Conservation (phyloP, 2,329 filamentous ascomycete genomes). For the Aphanocladium album region DNA sequence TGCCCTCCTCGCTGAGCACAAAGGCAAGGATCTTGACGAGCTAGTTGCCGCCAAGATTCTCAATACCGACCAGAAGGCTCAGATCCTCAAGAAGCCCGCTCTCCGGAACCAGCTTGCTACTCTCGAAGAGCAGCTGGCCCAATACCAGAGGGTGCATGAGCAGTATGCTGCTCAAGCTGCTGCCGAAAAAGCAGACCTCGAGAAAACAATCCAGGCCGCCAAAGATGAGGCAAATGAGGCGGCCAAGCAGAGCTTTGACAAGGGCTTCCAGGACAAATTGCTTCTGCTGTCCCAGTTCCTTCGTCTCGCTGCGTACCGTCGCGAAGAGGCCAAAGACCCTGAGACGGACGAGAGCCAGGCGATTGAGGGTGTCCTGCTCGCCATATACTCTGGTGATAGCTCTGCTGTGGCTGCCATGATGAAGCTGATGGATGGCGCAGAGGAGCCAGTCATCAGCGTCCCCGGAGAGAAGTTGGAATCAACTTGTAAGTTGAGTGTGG, state of each 20-base stretch:
- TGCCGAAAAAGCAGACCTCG: constrained; percentile 54
- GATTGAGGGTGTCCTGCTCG: constrained; percentile 72
- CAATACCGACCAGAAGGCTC: constrained; percentile 74
- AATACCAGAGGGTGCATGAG: constrained; percentile 70
- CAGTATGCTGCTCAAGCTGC: constrained; percentile 61
- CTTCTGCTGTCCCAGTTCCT: constrained; percentile 74
- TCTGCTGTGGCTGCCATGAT: constrained; percentile 68
- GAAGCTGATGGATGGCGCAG: constrained; percentile 68
- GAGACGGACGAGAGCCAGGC: constrained; percentile 69
- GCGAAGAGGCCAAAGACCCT: constrained; percentile 62
- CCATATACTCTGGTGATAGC: constrained; percentile 75
- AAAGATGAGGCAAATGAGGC: constrained; percentile 50
- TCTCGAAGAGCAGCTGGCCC: constrained; percentile 66
- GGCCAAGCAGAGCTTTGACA: constrained; percentile 44
- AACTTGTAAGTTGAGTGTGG: constrained; percentile 56
- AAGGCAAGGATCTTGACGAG: constrained; percentile 66
- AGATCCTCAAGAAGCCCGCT: constrained; percentile 70
- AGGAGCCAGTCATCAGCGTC: constrained; percentile 62
- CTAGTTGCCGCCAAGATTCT: constrained; percentile 67
- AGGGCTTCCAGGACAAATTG: constrained; percentile 59
- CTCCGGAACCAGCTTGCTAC: constrained; percentile 64
- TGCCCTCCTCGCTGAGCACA: constrained; percentile 61
- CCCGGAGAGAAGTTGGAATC: constrained; percentile 60
- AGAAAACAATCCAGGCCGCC: constrained; percentile 53
- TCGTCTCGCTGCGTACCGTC: constrained; percentile 69